Evolutionary conservation across 176 grass and related monocot genomes (phyloP).

Genomic region (Carex littledalei): DNA sequence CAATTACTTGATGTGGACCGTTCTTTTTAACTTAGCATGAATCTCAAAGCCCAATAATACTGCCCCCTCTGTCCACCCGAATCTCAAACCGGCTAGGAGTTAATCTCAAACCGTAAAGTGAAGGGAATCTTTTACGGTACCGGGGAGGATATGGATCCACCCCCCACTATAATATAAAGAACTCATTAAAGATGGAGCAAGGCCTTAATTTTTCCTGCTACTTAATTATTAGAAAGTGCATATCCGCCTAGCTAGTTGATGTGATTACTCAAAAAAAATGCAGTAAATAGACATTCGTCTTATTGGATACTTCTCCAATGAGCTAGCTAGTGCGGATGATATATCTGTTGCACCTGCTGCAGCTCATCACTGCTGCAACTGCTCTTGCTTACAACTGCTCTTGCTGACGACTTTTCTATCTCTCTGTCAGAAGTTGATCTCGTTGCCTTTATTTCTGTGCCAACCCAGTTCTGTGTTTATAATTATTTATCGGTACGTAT

Average conservation of each 20-base stretch:
- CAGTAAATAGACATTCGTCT: not conserved
- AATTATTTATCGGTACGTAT: not conserved
- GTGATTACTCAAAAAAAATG: not conserved
- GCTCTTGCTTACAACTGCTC: constrained; percentile 10
- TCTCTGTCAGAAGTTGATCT: not conserved
- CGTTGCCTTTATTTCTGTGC: constrained; percentile 9
- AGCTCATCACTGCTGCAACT: not conserved
- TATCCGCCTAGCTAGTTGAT: not conserved
- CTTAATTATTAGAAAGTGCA: too few species aligned
- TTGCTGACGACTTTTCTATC: not conserved
- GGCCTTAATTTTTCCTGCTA: too few species aligned
- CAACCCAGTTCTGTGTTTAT: not conserved
- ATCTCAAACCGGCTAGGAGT: too few species aligned
- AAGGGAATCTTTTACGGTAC: too few species aligned
- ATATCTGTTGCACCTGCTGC: not conserved
- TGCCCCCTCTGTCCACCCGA: too few species aligned
- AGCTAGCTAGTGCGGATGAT: not conserved
- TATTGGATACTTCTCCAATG: not conserved
- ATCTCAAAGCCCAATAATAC: too few species aligned
- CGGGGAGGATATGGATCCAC: too few species aligned
- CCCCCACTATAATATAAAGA: too few species aligned
- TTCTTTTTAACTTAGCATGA: too few species aligned
- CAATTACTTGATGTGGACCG: too few species aligned
- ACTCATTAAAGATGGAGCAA: too few species aligned
- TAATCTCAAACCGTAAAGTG: too few species aligned